These are phyloP conservation scores for Candolleomyces aberdarensis DNA, from an alignment of 768 basidiomycete species.

Conservation along the genomic window DNA sequence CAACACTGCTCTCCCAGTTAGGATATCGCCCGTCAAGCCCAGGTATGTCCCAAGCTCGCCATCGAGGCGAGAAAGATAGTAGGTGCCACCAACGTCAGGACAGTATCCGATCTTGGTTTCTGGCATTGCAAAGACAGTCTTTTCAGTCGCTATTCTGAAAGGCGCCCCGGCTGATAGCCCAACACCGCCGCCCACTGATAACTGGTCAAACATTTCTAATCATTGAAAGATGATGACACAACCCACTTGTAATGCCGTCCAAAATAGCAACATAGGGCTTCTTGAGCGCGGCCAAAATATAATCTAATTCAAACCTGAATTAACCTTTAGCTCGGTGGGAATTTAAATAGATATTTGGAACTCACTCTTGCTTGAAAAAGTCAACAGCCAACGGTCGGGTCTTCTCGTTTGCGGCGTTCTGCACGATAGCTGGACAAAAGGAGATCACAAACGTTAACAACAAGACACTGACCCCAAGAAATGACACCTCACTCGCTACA, in stretches of 20 bases:
- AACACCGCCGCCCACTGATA: slow-evolving; percentile 90
- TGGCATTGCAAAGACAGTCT: slow-evolving; percentile 92
- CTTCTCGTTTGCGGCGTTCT: slow-evolving; percentile 43
- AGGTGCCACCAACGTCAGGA: slow-evolving; percentile 92
- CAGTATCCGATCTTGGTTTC: slow-evolving; percentile 90
- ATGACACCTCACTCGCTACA: slow-evolving; percentile 65
- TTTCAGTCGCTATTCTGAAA: slow-evolving; percentile 92
- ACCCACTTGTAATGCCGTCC: slow-evolving; percentile 89
- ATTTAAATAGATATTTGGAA: slow-evolving; percentile 21
- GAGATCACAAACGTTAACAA: background rate
- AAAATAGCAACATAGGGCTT: slow-evolving; percentile 93
- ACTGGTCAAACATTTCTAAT: slow-evolving; percentile 7
- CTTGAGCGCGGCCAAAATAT: slow-evolving; percentile 59
- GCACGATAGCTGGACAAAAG: slow-evolving; percentile 49
- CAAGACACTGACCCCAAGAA: background rate
- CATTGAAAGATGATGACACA: slow-evolving; percentile 6
- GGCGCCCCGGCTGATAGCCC: slow-evolving; percentile 82
- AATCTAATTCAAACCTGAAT: slow-evolving; percentile 76
- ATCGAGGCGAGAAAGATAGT: slow-evolving; percentile 86
- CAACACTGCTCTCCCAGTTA: slow-evolving; percentile 85
- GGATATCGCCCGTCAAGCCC: slow-evolving; percentile 70
- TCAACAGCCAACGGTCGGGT: slow-evolving; percentile 67
- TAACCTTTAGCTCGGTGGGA: slow-evolving; percentile 8
- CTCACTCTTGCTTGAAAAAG: slow-evolving; percentile 90
- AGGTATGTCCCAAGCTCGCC: slow-evolving; percentile 94